Evolutionary conservation across 108 stramenopile species (phyloP).

Genomic region (Cylindrotheca closterium): DNA sequence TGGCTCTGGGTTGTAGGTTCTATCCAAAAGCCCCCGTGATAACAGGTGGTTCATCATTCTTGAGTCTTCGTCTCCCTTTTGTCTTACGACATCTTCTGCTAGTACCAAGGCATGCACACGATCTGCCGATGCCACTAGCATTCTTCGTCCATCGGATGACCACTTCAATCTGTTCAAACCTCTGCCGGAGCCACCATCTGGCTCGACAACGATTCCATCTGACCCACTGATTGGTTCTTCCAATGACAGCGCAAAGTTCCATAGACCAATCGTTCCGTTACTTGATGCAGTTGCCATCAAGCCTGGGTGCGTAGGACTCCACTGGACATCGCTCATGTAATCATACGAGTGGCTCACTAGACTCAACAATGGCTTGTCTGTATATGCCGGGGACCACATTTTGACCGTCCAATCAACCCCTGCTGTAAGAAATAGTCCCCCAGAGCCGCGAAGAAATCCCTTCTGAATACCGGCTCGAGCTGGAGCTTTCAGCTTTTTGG

Average conservation of each 20-base stretch:
- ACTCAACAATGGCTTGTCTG: conserved; percentile 67
- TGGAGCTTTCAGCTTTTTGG: conserved; percentile 45
- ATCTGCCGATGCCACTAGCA: conserved; percentile 80
- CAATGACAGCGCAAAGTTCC: conserved; percentile 79
- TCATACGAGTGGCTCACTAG: conserved; percentile 85
- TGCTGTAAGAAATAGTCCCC: conserved; percentile 72
- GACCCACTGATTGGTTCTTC: conserved; percentile 81
- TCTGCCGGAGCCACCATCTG: conserved; percentile 40
- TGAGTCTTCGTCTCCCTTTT: conserved; percentile 74
- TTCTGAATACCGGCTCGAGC: conserved; percentile 51
- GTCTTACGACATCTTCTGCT: conserved; percentile 69
- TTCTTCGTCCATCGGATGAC: conserved; percentile 76
- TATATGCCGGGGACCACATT: conserved; percentile 84
- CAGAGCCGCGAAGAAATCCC: conserved; percentile 72
- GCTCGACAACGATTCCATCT: conserved; percentile 73
- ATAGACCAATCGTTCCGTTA: conserved; percentile 81
- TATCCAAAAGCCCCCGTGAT: conserved; percentile 66
- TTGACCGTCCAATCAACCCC: conserved; percentile 92
- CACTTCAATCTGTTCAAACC: conserved; percentile 82
- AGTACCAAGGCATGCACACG: conserved; percentile 75
- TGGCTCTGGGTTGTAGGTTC: conserved; percentile 26
- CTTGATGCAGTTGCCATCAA: conserved; percentile 85
- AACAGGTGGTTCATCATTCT: conserved; percentile 61
- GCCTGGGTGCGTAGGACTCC: conserved; percentile 81
- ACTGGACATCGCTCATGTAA: conserved; percentile 90